Evolutionary conservation across 140 eudicot species (phyloP), one percentile per base, ranked within the genome.

Genomic region (Ambrosia hybrid): DNA sequence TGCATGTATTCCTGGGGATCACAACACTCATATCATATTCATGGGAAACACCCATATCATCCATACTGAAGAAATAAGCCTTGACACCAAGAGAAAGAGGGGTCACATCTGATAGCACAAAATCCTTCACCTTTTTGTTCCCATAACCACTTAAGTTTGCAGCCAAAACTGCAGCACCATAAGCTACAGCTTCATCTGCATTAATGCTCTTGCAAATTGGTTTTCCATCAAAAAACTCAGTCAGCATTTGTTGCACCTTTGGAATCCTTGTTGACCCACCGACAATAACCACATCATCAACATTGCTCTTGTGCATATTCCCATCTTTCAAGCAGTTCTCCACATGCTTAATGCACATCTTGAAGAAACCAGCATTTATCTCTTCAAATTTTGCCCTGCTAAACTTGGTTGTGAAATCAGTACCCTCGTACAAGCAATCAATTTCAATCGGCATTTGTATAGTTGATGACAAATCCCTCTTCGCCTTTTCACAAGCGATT

Each of bases 291-390:
- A 63, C 68, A 0, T 63, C 68, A 38, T 63, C 68, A 37, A 63
- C 4, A 34, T 63, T 51, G 4, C 14, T 37, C 68, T 63, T 63
- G 5, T 63, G 30, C 68, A 63, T 63, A 13, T 63, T 63, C 9
- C 68, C 68, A 63, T 63, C 68, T 63, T 26, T 63, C 51, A 63
- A 37, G 1, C 68, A 63, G 5, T 63, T 63, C 68, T 38, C 68
- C 43, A 38, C 43, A 3, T 38, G 43, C 43, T 38, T 38, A 1
- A 38, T 38, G 43, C 43, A 38, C 43, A 39, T 38, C 1, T 4
- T 63, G 30, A 63, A 63, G 5, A 34, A n/a, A n/a, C 26, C 17
- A 38, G 5, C 26, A 37, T 63, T 63, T 1, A 63, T 7, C 26
- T 63, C 68, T 33, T 63, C 68, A 5, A 63, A 63, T n/a, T 13